Evolutionary conservation across 768 basidiomycete species (phyloP), one percentile per base, ranked within the genome.

Genomic region (Leccinum olivaceopallidum): DNA sequence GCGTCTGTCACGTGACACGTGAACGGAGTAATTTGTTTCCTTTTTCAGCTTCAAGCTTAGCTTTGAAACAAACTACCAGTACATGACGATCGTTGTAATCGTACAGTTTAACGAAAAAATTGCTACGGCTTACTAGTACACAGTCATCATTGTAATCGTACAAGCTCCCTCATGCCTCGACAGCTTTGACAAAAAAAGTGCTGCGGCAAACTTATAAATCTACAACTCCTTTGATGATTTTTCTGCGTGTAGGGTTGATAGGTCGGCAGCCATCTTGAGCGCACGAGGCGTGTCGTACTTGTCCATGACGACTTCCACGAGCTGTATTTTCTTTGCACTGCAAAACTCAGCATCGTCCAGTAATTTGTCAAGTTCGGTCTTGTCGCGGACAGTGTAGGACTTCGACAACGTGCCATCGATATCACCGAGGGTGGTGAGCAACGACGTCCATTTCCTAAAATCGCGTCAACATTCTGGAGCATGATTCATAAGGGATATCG

Each of bases 261-360:
- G 16, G 48, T 66, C 85, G 1, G 83, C 79, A 65, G 86, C 83
- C 55, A 79, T 72, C 67, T 81, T 76, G 62, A 93, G 76, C 37
- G 83, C 81, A 37, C 79, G 74, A 4, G 93, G 93, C 0, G 90
- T 89, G 71, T 95, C 93, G 28, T 81, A 73, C 62, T 79, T 81
- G 26, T 79, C 82, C 89, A 95, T 92, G 60, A 87, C 73, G 9
- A 95, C 83, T 74, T 95, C 93, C 16, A 94, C 88, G 36, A 94
- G 76, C 68, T 92, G 90, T 55, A 91, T 86, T 73, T 83, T 83
- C 57, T 85, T 79, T 4, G 89, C 85, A 22, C 67, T 77, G 3
- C 79, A 81, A 68, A 97, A 95, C 8, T 76, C 69, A 3, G 75
- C 59, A 69, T 90, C 80, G 5, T 85, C 79, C 59, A 98, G 81